Base-by-base conservation (phyloP, 2,329 filamentous ascomycete species). In the Septoria linicola region DNA sequence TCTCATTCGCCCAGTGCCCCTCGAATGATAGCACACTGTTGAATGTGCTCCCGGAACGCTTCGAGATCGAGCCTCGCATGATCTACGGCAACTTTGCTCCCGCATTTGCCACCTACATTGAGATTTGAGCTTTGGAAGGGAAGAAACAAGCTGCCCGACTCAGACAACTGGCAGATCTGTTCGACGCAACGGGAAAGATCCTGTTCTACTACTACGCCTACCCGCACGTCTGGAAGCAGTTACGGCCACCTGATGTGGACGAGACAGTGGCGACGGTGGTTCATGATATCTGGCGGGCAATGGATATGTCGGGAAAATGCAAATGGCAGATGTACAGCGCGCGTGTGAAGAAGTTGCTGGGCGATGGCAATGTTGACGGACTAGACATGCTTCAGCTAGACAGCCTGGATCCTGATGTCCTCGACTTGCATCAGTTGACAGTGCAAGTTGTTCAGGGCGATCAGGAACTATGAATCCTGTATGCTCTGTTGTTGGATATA, bases 21-120 rank as follows among this genome's bases (percentile, higher is more conserved):
- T 8, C 23, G 14, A 3, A 8, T 13, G 23, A 16, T 13, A 3
- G 11, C 8, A 13, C 14, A 8, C 37, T 59, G 2, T 53, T 59
- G 5, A 55, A 60, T 36, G 51, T 51, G 8, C 40, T 57, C 10
- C 49, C 47, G n/a, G 41, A 50, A 1, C 45, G 30, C 19, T 61
- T 61, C 40, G 8, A 17, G 2, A 47, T 39, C 21, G 40, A 59
- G 3, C 32, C 41, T 8, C 34, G 42, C 8, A 60, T 56, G 39
- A 50, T 62, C 23, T 61, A 61, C 47, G 46, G 58, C 20, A 52
- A 59, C 34, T 57, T 62, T 30, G 42, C 57, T 2, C 42, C 51
- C 16, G n/a, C n/a, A n/a, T n/a, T n/a, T n/a, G 56, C 51, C 19
- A 46, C 54, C n/a, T 57, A 57, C 42, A 23, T 39, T 14, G 40